phyloP scores from a whole-genome alignment of 2,329 filamentous ascomycete genomes.

The Davidsoniella eucalypti region DNA sequence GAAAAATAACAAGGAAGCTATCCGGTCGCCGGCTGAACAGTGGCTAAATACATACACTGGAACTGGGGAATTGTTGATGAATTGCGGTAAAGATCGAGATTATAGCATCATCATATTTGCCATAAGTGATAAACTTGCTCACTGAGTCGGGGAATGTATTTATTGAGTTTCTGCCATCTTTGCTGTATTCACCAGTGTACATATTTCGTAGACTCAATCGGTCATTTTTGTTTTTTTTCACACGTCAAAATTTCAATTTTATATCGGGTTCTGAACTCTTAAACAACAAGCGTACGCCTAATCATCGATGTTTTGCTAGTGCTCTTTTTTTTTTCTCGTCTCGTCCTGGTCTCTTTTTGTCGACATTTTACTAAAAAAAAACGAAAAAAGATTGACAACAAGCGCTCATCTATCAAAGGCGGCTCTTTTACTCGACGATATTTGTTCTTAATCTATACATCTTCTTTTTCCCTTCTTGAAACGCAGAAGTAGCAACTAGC shows the following conservation, averaged over 20 bases:
- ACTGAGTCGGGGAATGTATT: not conserved
- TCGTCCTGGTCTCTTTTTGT: not conserved
- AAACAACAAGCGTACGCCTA: no score
- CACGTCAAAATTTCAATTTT: no score
- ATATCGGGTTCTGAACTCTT: no score
- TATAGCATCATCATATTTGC: constrained; percentile 5
- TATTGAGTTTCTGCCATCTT: not conserved
- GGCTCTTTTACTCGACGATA: no score
- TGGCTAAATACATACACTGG: constrained; percentile 3
- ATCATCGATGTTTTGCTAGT: not conserved
- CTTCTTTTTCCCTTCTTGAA: not conserved
- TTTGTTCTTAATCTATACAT: not conserved
- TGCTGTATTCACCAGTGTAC: not conserved
- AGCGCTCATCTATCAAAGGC: no score
- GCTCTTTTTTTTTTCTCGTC: not conserved
- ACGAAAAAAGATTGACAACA: no score
- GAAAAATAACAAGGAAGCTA: not conserved
- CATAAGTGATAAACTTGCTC: not conserved
- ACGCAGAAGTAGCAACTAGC: no score
- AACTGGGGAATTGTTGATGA: not conserved
- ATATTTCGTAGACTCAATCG: not conserved
- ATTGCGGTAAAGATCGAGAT: constrained; percentile 1
- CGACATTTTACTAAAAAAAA: no score
- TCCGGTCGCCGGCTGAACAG: constrained; percentile 9
- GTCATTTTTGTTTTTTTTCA: not conserved